Percentiles rank a stretch among this genome's conserved stretches.
Conservation (phyloP, 73 alveolate genomes). For the Halteria grandinella region DNA sequence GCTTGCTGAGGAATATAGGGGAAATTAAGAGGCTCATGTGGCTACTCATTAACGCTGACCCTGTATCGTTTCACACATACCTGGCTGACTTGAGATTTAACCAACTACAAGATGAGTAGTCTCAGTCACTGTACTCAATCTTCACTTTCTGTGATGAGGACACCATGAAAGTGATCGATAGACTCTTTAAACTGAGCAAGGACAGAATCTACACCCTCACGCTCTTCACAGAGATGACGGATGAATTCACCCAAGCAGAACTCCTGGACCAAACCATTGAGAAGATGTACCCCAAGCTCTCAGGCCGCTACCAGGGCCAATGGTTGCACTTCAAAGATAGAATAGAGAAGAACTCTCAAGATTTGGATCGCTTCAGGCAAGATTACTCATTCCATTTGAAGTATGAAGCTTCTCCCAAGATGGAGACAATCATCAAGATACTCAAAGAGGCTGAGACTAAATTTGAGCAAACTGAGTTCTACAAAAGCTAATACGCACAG, state of each 20-base stretch:
- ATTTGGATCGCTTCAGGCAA: too few relatives aligned
- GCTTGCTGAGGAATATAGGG: constrained; percentile 18
- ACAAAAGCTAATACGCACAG: constrained; percentile 3
- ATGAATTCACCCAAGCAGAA: too few relatives aligned
- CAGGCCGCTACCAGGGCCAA: too few relatives aligned
- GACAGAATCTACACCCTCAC: constrained; percentile 22
- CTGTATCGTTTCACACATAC: constrained; percentile 29
- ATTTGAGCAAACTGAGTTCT: neutral
- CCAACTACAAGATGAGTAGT: constrained; percentile 6
- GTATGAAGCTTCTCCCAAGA: constrained; percentile 21
- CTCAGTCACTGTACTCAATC: constrained; percentile 23
- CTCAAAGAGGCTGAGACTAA: neutral
- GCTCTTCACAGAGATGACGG: too few relatives aligned
- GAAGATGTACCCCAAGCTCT: too few relatives aligned
- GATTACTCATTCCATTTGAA: constrained; percentile 5
- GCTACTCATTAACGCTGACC: constrained; percentile 21
- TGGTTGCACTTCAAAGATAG: neutral
- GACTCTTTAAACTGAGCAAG: constrained; percentile 3
- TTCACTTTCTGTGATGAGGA: constrained; percentile 49
- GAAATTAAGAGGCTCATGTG: constrained; percentile 28
- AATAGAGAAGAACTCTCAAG: too few relatives aligned
- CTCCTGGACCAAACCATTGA: too few relatives aligned
- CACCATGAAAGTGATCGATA: constrained; percentile 17
- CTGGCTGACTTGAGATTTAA: constrained; percentile 35
- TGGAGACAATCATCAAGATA: neutral